Evolutionary conservation across 192 early-diverging fungal genomes (phyloP), one percentile per base, ranked within the genome.

Genomic region (Umbelopsis sp.): DNA sequence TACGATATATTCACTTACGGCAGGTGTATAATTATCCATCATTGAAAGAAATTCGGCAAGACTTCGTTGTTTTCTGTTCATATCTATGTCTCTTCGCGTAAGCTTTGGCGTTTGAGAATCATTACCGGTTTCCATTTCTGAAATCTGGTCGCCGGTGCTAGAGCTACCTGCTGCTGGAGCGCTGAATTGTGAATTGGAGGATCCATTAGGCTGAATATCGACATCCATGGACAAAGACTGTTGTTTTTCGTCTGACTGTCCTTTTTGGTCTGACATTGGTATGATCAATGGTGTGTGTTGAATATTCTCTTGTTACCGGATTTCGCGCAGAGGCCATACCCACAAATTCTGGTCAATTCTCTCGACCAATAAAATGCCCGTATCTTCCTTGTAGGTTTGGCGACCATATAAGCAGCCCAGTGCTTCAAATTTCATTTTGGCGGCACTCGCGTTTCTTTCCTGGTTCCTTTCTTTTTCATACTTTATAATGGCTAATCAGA

Each of bases 21-120:
- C 88, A 1, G 96, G 94, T 45, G 87, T 80, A 49, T 90, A 93
- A n/a, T 90, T 87, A 72, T 95, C 91, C 92, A 98, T 94, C 77
- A 92, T 85, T 66, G 90, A 77, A 45, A 98, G 80, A 71, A 97
- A 90, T 78, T 97, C 95, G 32, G 92, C 91, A 72, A 95, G 78
- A 70, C 77, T 88, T 67, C 90, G 83, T 70, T 95, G 94, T 69
- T 90, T 89, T 51, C 78, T 53, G 36, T 80, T 81, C 32, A 85
- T 71, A 17, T 91, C 90, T 41, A 77, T 75, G 14, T 90, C 88
- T 69, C 74, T 82, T 45, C 56, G 56, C 31, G 31, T 34, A 34
- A 31, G 56, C 6, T 32, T 62, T 20, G 56, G 26, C 25, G 12
- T 32, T 34, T 62, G 56, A 29, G 56, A 20, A n/a, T 62, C 56